Conservation (phyloP, 257 asterid species). For the Schizonepeta tenuifolia region DNA sequence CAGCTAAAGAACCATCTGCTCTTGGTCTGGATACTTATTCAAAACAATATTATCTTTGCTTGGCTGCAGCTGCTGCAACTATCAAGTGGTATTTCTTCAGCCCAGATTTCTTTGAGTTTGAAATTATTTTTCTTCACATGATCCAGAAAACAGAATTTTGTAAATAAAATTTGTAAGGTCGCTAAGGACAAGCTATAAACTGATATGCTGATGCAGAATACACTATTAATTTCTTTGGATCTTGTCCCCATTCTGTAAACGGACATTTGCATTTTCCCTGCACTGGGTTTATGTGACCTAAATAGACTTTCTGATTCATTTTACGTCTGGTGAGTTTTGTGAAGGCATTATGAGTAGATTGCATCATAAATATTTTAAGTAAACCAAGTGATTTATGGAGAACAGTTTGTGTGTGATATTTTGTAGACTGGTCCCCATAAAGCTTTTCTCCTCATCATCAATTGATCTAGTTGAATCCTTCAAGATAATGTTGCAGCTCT, state of each 20-base stretch:
- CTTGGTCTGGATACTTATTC: constrained; percentile 87
- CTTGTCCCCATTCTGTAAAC: not conserved
- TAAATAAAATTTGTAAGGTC: constrained; percentile 3
- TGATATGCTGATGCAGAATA: constrained; percentile 13
- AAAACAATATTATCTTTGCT: constrained; percentile 96
- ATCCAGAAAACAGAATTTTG: constrained; percentile 1
- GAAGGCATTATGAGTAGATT: constrained; percentile 11
- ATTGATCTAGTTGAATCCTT: constrained; percentile 22
- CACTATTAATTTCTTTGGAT: constrained; percentile 22
- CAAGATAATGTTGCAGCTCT: constrained; percentile 2
- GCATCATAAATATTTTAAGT: constrained; percentile 20
- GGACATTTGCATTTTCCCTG: not conserved
- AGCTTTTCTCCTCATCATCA: constrained; percentile 9
- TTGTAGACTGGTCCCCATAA: constrained; percentile 22
- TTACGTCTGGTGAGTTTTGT: constrained; percentile 23
- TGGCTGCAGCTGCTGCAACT: constrained; percentile 98
- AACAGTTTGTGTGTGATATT: constrained; percentile 13
- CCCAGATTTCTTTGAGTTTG: constrained; percentile 19
- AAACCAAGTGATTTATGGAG: constrained; percentile 14
- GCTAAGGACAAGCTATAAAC: constrained; percentile 15
- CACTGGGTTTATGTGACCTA: constrained; percentile 17
- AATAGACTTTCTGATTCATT: constrained; percentile 21
- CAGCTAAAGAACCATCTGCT: constrained; percentile 95
- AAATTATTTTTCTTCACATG: constrained; percentile 20
- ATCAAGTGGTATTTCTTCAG: constrained; percentile 78